Base-by-base conservation (phyloP, 2,329 filamentous ascomycete species). In the Aspergillus quadrilineatus region DNA sequence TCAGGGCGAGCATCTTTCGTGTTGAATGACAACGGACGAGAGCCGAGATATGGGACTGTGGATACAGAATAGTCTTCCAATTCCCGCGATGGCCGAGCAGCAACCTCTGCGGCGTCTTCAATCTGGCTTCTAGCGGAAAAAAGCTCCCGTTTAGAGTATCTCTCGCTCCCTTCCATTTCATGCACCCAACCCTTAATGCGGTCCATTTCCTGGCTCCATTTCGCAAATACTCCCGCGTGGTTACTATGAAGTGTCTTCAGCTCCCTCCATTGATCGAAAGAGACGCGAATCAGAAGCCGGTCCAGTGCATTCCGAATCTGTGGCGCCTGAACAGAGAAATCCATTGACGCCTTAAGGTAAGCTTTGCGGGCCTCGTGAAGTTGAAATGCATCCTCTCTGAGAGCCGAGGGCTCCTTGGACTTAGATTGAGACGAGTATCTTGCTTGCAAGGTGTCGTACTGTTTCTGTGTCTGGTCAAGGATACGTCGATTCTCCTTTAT, bases 341-440 rank as follows among this genome's bases (percentile, higher is more conserved):
- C 94, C 84, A 99, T 87, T 12, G 90, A 92, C 1, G 92, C 89
- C 70, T 92, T 93, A 43, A 97, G 80, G 71, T 99, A 99, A 32
- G 87, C 85, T 69, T 94, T 95, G 57, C 93, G 85, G 26, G 90
- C 89, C 78, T 97, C 94, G 70, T 96, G 94, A 37, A 97, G 85
- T 70, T 94, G 88, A 68, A 99, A 99, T 0, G 94, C 94, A 74
- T 99, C 94, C 73, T 99, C 94, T 58, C 94, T 84, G 55, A 99
- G 79, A 1, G 92, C 85, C 0, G 92, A 97, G 0, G 93, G 85
- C 73, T 99, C 94, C 75, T 97, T 99, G 5, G 90, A 88, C 79
- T 97, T 97, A 63, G 87, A 89, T 74, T 97, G 92, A 3, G 84
- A 80, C 4, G 92, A 83, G 69, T 96, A 97, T 57, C 92, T 86